Evolutionary conservation across 225 moss, liverwort and hornwort species (phyloP).

Genomic region (Marchantia paleacea): DNA sequence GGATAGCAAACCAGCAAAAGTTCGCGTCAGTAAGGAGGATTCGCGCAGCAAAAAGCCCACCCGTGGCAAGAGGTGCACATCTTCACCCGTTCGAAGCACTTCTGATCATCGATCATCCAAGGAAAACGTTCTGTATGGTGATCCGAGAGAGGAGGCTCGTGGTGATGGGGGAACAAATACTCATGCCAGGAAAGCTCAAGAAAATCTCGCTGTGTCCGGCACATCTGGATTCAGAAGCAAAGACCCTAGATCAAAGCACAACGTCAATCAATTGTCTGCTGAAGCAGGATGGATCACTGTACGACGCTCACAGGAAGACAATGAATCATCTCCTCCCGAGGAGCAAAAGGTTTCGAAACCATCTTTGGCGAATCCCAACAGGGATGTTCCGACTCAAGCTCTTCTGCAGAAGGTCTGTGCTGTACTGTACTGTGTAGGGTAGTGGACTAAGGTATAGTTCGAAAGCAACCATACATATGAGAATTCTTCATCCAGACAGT

Average conservation of each 20-base stretch:
- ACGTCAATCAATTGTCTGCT: neutral
- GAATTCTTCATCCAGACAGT: no score
- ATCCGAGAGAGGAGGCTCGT: neutral
- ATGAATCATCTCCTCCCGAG: neutral
- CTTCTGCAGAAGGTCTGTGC: slow-evolving; percentile 15
- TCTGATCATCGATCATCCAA: neutral
- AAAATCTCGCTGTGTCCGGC: neutral
- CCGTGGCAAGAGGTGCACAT: slow-evolving; percentile 18
- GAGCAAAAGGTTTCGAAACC: neutral
- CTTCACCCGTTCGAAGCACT: slow-evolving; percentile 9
- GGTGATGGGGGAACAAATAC: neutral
- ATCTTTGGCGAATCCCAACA: neutral
- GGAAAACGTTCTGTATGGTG: neutral
- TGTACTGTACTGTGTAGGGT: neutral
- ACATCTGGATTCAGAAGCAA: slow-evolving; percentile 1
- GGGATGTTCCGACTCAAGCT: neutral
- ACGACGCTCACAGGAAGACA: slow-evolving; percentile 8
- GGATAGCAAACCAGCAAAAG: slow-evolving; percentile 1
- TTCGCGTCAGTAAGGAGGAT: neutral
- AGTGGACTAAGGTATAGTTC: no score
- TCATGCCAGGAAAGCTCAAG: neutral
- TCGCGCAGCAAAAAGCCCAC: neutral
- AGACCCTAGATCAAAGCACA: slow-evolving; percentile 1
- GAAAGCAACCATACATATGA: no score
- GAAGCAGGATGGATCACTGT: slow-evolving; percentile 26